These are phyloP conservation scores for Phaseolus coccineus DNA, from an alignment of 331 rosid species.

Conservation along the genomic window DNA sequence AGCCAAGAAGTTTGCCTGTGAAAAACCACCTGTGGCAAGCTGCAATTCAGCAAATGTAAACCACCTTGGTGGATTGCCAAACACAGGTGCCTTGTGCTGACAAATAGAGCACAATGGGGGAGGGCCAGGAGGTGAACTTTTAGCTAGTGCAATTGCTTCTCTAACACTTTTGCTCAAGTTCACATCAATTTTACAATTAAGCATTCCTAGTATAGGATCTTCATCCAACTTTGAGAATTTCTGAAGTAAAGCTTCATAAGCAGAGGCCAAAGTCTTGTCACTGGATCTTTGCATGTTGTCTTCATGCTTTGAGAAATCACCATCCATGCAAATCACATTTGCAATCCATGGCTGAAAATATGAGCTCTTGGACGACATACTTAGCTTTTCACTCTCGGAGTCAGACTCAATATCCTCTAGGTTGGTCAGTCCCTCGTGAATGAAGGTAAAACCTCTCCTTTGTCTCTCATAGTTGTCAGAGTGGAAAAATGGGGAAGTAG, in stretches of 20 bases:
- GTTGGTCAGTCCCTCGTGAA: constrained; percentile 52
- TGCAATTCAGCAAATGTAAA: constrained; percentile 85
- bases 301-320: constrained; percentile 55
- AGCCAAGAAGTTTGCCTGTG: constrained; percentile 87
- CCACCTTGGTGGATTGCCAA: constrained; percentile 97
- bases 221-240: constrained; percentile 63
- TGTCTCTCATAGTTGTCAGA: constrained; percentile 57
- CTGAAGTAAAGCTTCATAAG: constrained; percentile 66
- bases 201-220: constrained; percentile 62
- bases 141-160: constrained; percentile 70
- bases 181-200: constrained; percentile 62
- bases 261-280: constrained; percentile 57
- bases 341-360: constrained; percentile 77
- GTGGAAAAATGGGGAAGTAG: constrained; percentile 67
- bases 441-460: constrained; percentile 53
- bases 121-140: constrained; percentile 72
- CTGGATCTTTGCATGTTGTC: constrained; percentile 49
- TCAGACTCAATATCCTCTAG: constrained; percentile 71
- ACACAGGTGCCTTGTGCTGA: constrained; percentile 93
- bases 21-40: constrained; percentile 87
- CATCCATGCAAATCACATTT: constrained; percentile 57
- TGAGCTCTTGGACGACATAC: constrained; percentile 63
- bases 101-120: constrained; percentile 97
- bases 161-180: constrained; percentile 82
- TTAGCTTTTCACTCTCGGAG: constrained; percentile 63